Evolutionary conservation across 495 filamentous ascomycete genomes (phyloP).

Genomic region (Hypoxylon fuscum): DNA sequence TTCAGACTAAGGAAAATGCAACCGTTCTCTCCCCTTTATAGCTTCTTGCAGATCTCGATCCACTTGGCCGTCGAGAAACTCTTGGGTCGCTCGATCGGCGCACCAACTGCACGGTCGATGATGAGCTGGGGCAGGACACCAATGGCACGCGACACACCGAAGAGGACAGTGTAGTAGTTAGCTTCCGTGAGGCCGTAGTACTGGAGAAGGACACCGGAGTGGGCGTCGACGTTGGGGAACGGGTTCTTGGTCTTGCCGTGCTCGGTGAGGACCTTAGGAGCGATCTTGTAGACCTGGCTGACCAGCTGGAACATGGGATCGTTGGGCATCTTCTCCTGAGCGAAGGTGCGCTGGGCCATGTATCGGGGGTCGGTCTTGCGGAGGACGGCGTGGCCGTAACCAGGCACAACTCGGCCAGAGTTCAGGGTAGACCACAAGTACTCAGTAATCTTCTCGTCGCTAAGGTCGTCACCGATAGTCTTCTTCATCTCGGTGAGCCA

Average conservation of each 20-base stretch:
- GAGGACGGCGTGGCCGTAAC: constrained; percentile 98
- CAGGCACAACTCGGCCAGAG: constrained; percentile 92
- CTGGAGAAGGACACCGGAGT: constrained; percentile 98
- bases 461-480: constrained; percentile 88
- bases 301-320: constrained; percentile 99
- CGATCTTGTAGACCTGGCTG: constrained; percentile 99
- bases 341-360: constrained; percentile 95
- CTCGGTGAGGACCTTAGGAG: constrained; percentile 95
- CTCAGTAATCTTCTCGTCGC: constrained; percentile 93
- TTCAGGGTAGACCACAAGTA: constrained; percentile 99
- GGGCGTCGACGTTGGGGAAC: constrained; percentile 61
- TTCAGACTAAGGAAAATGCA: constrained; percentile 40
- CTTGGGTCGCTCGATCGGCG: constrained; percentile 89
- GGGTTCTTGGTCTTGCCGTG: constrained; percentile 99
- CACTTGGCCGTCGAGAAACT: constrained; percentile 96
- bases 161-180: constrained; percentile 99
- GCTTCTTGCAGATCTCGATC: constrained; percentile 86
- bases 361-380: constrained; percentile 99
- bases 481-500: constrained; percentile 99
- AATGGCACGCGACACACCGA: constrained; percentile 96
- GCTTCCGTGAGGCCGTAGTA: constrained; percentile 99
- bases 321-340: constrained; percentile 84
- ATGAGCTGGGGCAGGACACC: constrained; percentile 99
- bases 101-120: constrained; percentile 96
- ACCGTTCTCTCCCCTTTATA: constrained; percentile 70